Base-by-base conservation (phyloP, 164 flowering plant species). In the Liquidambar formosana region DNA sequence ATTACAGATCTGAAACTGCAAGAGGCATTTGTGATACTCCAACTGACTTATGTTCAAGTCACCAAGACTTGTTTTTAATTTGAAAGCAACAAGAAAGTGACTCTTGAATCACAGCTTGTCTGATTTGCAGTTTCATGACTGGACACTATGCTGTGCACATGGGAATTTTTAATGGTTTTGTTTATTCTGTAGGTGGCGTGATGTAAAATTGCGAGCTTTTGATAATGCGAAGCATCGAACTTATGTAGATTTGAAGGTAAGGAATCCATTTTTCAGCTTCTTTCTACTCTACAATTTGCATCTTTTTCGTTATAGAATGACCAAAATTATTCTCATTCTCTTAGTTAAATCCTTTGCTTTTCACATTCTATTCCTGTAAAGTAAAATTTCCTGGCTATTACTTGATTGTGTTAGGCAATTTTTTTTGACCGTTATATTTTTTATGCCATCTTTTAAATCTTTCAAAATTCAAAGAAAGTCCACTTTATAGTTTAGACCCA, bases 161-260 rank as follows among this genome's bases (percentile, higher is more conserved):
- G 41, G n/a, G 4, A 33, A 49, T 23, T 38, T 61, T 23, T 58
- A 43, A 53, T 68, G 44, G 5, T 53, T 52, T 65, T 57, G 6
- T 63, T 11, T 21, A 59, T 25, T 73, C 63, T 72, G 38, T 82
- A 93, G 97, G 76, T 93, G 97, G 97, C 92, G 97, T 49, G 97
- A 90, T 79, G 96, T 92, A 33, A 92, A 86, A 61, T 57, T 82
- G 26, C 79, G 83, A 57, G 89, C 89, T 43, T 86, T 86, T 75
- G 89, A 86, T 26, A 77, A 81, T 61, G 89, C 84, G 21, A 82
- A 83, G 69, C 87, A 86, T 71, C 78, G 87, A 23, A 83, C 89
- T 1, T 85, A 85, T 33, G 87, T 86, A 19, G 89, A 86, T 78
- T 76, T 86, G 80, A 86, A 86, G 88, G 88, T 80, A 72, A 69